phyloP scores from a whole-genome alignment of 2,329 filamentous ascomycete genomes.

The Dryadomyces quercus-mongolicae region DNA sequence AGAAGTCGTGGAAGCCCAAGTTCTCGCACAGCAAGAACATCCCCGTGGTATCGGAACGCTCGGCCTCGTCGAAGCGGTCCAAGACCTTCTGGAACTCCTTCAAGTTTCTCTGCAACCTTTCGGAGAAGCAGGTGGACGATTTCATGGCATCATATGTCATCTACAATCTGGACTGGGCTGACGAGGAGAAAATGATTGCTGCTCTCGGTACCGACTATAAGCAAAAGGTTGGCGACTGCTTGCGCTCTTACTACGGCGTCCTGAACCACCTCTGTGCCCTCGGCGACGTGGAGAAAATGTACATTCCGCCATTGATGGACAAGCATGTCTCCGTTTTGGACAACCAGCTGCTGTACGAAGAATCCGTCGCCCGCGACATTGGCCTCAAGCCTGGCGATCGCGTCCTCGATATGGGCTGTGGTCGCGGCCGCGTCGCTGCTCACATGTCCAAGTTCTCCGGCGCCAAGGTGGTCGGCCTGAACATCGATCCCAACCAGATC shows the following conservation, averaged over 20 bases:
- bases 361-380: constrained; percentile 34
- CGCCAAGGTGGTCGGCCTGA: constrained; percentile 35
- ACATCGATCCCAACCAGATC: constrained; percentile 41
- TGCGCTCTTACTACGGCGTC: constrained; percentile 39
- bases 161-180: constrained; percentile 42
- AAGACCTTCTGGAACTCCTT: constrained; percentile 38
- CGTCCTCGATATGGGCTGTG: constrained; percentile 40
- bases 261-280: constrained; percentile 42
- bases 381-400: constrained; percentile 29
- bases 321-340: constrained; percentile 33
- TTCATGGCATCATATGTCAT: constrained; percentile 46
- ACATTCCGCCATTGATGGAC: constrained; percentile 42
- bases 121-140: constrained; percentile 37
- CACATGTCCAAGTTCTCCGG: constrained; percentile 38
- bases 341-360: constrained; percentile 41
- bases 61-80: constrained; percentile 32
- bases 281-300: constrained; percentile 46
- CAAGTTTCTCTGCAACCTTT: constrained; percentile 34
- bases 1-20: constrained; percentile 8
- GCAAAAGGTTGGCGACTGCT: constrained; percentile 35
- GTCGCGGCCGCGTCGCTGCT: constrained; percentile 38
- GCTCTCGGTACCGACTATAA: constrained; percentile 36
- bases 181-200: constrained; percentile 34
- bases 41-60: constrained; percentile 24
- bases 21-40: constrained; percentile 1